Conservation (phyloP, 2,329 filamentous ascomycete species). For the Colletotrichum tropicicola region DNA sequence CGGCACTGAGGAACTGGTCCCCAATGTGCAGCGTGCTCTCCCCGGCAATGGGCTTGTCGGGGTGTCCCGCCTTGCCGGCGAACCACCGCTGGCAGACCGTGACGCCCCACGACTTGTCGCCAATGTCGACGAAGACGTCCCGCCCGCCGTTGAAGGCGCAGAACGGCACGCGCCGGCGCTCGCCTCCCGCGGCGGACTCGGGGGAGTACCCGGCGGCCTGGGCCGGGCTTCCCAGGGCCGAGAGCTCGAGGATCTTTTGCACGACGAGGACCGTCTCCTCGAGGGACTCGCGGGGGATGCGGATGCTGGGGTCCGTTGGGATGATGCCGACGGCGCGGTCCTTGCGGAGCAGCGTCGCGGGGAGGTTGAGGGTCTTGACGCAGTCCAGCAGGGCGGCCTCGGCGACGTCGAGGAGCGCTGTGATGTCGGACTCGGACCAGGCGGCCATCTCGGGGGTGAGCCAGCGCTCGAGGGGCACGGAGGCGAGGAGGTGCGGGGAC, state of each 20-base stretch:
- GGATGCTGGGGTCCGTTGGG: slow-evolving; percentile 67
- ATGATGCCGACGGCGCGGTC: slow-evolving; percentile 85
- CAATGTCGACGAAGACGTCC: slow-evolving; percentile 98
- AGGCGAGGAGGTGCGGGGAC: slow-evolving; percentile 72
- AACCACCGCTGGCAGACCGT: slow-evolving; percentile 93
- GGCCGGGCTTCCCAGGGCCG: slow-evolving; percentile 53
- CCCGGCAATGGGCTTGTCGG: slow-evolving; percentile 66
- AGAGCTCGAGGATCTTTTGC: slow-evolving; percentile 90
- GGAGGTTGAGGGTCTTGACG: slow-evolving; percentile 79
- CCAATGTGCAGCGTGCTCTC: slow-evolving; percentile 92
- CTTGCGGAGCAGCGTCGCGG: slow-evolving; percentile 85
- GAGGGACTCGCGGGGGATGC: slow-evolving; percentile 85
- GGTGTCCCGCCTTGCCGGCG: slow-evolving; percentile 57
- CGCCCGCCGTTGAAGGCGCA: slow-evolving; percentile 98
- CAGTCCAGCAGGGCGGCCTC: slow-evolving; percentile 87
- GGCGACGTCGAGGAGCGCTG: slow-evolving; percentile 84
- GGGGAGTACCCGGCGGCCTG: slow-evolving; percentile 35
- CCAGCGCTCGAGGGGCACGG: slow-evolving; percentile 75
- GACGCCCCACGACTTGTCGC: slow-evolving; percentile 97
- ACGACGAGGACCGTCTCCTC: slow-evolving; percentile 96
- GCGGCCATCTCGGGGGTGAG: slow-evolving; percentile 79
- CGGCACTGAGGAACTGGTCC: slow-evolving; percentile 95
- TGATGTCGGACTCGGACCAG: slow-evolving; percentile 82
- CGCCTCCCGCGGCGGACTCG: neutral
- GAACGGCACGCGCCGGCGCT: slow-evolving; percentile 72